Conservation (phyloP, 495 filamentous ascomycete genomes). For the Aspergillus affinis region DNA sequence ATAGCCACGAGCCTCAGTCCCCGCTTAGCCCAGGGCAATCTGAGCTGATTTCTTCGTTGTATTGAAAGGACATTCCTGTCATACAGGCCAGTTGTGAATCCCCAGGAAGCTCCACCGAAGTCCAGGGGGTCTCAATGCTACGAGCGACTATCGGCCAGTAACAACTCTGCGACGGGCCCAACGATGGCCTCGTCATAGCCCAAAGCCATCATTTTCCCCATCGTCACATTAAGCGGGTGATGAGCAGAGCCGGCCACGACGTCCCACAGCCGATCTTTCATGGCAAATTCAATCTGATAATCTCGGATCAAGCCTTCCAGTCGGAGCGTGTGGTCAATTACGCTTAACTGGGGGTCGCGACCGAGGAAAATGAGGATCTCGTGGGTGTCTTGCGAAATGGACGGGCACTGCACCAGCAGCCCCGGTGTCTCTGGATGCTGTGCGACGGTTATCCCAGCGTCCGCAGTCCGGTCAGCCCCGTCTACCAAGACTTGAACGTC, state of each 20-base stretch:
- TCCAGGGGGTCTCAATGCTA: not conserved
- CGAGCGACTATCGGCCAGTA: conserved; percentile 38
- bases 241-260: conserved; percentile 21
- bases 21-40: too few species aligned
- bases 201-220: conserved; percentile 33
- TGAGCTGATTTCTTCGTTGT: too few species aligned
- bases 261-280: conserved; percentile 42
- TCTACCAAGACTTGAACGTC: conserved; percentile 24
- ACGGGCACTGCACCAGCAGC: conserved; percentile 9
- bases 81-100: too few species aligned
- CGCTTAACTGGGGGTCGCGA: conserved; percentile 31
- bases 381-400: conserved; percentile 10
- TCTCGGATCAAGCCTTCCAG: conserved; percentile 37
- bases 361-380: conserved; percentile 31
- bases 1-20: too few species aligned
- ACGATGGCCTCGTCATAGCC: conserved; percentile 33
- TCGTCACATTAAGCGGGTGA: conserved; percentile 20
- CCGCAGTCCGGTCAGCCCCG: conserved; percentile 24
- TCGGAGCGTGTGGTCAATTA: conserved; percentile 24
- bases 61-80: too few species aligned
- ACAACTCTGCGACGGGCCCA: conserved; percentile 43
- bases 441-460: conserved; percentile 20
- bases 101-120: too few species aligned
- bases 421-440: conserved; percentile 16
- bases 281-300: conserved; percentile 39